These are phyloP conservation scores for Alternaria atra DNA, from an alignment of 2,329 filamentous ascomycete species.

Conservation along the genomic window DNA sequence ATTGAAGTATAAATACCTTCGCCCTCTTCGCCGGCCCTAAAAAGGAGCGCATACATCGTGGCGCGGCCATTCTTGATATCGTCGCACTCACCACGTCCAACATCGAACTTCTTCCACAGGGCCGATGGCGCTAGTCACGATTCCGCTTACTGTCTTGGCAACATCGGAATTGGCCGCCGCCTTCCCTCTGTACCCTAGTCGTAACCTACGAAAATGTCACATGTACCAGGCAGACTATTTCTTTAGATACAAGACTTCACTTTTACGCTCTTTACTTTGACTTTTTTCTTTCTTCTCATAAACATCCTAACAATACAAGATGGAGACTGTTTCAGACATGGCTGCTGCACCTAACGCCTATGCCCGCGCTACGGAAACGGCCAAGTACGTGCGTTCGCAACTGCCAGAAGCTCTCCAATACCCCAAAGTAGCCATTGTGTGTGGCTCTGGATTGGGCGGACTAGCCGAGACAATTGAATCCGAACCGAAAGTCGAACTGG, in stretches of 20 bases:
- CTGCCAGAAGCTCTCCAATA: conserved; percentile 61
- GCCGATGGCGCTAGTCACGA: conserved; percentile 31
- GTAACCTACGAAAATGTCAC: conserved; percentile 19
- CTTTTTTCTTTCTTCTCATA: neutral
- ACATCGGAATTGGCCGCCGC: conserved; percentile 42
- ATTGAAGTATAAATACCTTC: conserved; percentile 44
- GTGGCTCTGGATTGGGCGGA: conserved; percentile 70
- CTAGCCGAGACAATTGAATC: conserved; percentile 65
- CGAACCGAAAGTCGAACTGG: conserved; percentile 61
- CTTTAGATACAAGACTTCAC: neutral
- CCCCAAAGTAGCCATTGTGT: conserved; percentile 70
- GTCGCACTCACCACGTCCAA: conserved; percentile 18
- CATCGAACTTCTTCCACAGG: conserved; percentile 32
- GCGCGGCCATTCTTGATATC: conserved; percentile 54
- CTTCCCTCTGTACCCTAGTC: conserved; percentile 38
- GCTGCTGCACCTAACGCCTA: conserved; percentile 50
- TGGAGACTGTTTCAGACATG: conserved; percentile 32
- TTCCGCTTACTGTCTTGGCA: conserved; percentile 40
- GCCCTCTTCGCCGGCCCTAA: conserved; percentile 55
- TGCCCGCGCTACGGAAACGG: conserved; percentile 60
- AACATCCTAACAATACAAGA: conserved; percentile 5
- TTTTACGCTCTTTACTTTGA: neutral
- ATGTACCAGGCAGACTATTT: conserved; percentile 9
- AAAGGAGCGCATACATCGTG: conserved; percentile 56
- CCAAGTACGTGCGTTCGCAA: conserved; percentile 58